Conservation (phyloP, 257 asterid genomes). For the Lycium ferocissimum region DNA sequence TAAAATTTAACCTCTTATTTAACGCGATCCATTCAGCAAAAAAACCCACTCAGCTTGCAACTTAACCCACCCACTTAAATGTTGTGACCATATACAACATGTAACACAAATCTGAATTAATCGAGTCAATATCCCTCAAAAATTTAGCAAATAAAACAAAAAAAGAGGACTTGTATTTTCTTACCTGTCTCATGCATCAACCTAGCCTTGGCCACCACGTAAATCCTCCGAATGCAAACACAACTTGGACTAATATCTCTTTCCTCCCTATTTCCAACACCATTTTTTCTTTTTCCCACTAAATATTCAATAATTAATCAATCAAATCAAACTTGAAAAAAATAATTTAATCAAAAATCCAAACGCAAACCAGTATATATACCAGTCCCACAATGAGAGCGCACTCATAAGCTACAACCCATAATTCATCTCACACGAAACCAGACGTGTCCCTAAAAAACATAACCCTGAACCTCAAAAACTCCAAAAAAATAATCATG, state of each 20-base stretch:
- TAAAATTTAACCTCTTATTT: no score
- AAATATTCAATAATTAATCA: neutral
- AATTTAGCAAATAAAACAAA: neutral
- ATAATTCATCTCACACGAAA: neutral
- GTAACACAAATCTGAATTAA: no score
- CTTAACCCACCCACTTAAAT: no score
- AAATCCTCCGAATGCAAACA: neutral
- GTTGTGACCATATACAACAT: no score
- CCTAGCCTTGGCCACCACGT: conserved; percentile 48
- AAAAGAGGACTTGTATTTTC: neutral
- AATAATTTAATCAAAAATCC: neutral
- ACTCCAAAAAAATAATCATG: conserved; percentile 17
- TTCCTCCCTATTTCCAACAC: neutral
- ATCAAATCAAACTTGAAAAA: conserved; percentile 10
- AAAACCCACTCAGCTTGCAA: no score
- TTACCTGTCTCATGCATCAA: neutral
- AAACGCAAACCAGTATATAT: neutral
- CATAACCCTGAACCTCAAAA: neutral
- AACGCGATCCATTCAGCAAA: no score
- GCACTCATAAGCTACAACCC: neutral
- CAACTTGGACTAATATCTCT: conserved; percentile 24
- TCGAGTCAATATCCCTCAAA: neutral
- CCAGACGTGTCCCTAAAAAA: neutral
- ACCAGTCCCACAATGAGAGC: neutral
- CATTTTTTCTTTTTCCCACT: neutral